Conservation (phyloP, 345 rosid genomes). For the Kandelia obovata region DNA sequence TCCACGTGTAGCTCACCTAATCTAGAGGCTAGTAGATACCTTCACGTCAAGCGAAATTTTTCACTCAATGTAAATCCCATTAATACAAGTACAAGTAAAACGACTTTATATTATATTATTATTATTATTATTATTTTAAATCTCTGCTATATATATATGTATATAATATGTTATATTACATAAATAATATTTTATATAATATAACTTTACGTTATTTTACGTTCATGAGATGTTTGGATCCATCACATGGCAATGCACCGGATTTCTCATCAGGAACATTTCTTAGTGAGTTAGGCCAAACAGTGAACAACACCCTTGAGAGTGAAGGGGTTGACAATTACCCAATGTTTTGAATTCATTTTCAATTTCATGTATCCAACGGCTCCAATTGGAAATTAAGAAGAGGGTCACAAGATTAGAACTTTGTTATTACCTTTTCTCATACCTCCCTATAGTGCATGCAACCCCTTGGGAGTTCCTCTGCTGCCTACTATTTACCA, state of each 20-base stretch:
- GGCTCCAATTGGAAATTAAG: neutral
- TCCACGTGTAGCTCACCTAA: slow-evolving; percentile 85
- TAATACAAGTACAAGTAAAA: too few species aligned
- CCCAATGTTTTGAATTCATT: slow-evolving; percentile 1
- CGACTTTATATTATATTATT: too few species aligned
- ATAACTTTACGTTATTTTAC: too few species aligned
- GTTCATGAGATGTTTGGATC: too few species aligned
- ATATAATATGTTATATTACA: too few species aligned
- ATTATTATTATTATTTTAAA: too few species aligned
- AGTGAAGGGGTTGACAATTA: slow-evolving; percentile 9
- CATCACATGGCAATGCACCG: slow-evolving; percentile 39
- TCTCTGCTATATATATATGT: too few species aligned
- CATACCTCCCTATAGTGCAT: neutral
- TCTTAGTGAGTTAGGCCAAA: slow-evolving; percentile 48
- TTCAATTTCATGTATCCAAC: neutral
- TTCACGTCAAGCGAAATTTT: neutral
- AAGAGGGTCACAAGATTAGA: neutral
- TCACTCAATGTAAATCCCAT: too few species aligned
- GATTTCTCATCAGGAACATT: slow-evolving; percentile 28
- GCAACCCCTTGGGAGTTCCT: neutral
- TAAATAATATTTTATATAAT: too few species aligned
- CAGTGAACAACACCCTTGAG: slow-evolving; percentile 23
- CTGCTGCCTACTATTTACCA: neutral
- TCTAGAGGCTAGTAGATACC: slow-evolving; percentile 36
- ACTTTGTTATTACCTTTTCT: too few species aligned